Base-by-base conservation (phyloP, 179 eudicot genomes). In the Corrigiola litoralis region DNA sequence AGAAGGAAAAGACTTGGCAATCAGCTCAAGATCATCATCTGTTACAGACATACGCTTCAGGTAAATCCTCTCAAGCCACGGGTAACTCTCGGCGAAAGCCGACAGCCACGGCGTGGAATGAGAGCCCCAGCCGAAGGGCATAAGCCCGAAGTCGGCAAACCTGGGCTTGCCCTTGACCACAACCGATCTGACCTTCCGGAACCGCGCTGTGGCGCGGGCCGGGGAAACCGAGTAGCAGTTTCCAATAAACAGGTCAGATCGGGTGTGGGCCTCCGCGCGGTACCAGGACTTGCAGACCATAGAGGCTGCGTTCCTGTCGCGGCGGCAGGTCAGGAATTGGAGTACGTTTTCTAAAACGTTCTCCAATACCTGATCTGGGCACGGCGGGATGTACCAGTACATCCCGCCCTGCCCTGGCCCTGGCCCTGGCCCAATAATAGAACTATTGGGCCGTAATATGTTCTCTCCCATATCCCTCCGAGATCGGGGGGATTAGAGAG, bases 321-420 rank as follows among this genome's bases (percentile, higher is more conserved):
- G 71, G 32, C 86, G 80, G 7, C 63, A 64, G 2, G 87, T 85
- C 8, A 89, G 72, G 76, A 80, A 81, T 28, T 73, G 73, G 25
- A 89, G 83, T 0, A 89, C 90, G 79, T 78, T 80, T 12, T 89
- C 96, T 0, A 89, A 71, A 0, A 89, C 94, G 78, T 87, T 89
- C 72, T 87, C 94, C 10, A 89, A 73, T 0, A 85, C 85, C 40
- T 87, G 87, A 76, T 85, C 90, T 17, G 88, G 86, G 27, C 67
- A 66, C 7, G 89, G 85, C 14, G 84, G 64, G 3, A 28, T 41
- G 73, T 74, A 72, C 0, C 45, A 7, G 17, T 20, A 65, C 28
- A 32, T 67, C 36, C 66, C 75, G 57, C 61, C 71, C 60, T 32
- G 59, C 21, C 65, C 65, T 38, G 29, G 11, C 29, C 29, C 12